phyloP scores from a whole-genome alignment of 177 flowering plant genomes.

The Vitis hybrid region DNA sequence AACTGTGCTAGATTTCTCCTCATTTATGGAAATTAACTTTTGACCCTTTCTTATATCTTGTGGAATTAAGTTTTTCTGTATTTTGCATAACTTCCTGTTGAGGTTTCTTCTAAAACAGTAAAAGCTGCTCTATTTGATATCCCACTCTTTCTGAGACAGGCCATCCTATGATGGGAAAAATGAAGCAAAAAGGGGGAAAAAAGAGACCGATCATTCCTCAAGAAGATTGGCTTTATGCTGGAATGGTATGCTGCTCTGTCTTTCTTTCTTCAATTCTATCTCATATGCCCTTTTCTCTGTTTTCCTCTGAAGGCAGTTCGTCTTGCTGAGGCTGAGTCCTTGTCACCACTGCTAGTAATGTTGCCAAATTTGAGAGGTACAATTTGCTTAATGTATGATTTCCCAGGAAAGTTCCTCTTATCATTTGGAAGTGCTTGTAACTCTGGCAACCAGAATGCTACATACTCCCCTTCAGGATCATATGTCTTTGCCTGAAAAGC shows the following conservation, averaged over 20 bases:
- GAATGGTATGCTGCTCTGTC: background rate
- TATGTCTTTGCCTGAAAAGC: slow-evolving; percentile 68
- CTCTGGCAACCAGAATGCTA: slow-evolving; percentile 87
- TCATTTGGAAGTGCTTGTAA: slow-evolving; percentile 66
- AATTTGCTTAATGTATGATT: slow-evolving; percentile 52
- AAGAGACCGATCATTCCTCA: background rate
- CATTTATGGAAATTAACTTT: too few species aligned
- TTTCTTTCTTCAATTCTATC: slow-evolving; percentile 6
- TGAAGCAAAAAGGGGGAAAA: too few species aligned
- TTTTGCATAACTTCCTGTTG: too few species aligned
- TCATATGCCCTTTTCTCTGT: slow-evolving; percentile 20
- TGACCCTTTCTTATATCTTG: too few species aligned
- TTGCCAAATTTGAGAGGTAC: slow-evolving; percentile 73
- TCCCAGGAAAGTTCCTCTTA: slow-evolving; percentile 72
- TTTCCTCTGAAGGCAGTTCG: slow-evolving; percentile 16
- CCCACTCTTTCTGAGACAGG: too few species aligned
- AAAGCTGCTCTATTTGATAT: too few species aligned
- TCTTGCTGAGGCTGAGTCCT: slow-evolving; percentile 10
- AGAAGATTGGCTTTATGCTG: background rate
- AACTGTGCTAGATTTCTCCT: too few species aligned
- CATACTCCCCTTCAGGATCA: slow-evolving; percentile 90
- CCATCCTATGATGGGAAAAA: too few species aligned
- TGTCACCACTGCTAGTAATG: slow-evolving; percentile 13
- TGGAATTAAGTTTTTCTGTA: too few species aligned
- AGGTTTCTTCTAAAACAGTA: too few species aligned